Evolutionary conservation across 108 stramenopile species (phyloP).

Genomic region (Cyclotella sp.): DNA sequence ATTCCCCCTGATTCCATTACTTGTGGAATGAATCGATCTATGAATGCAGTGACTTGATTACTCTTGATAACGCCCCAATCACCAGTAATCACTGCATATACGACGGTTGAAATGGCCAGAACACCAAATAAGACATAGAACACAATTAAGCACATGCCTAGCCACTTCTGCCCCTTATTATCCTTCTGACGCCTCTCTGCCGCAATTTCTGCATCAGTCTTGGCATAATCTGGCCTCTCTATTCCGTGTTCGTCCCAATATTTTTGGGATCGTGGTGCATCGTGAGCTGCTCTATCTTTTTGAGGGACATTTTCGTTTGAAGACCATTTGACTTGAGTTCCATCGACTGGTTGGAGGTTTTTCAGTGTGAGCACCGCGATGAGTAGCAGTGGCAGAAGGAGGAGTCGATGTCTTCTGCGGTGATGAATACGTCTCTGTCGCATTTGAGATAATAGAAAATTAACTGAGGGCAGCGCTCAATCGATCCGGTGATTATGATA

Average conservation of each 20-base stretch:
- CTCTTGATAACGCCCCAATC: slow-evolving; percentile 28
- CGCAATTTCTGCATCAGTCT: slow-evolving; percentile 70
- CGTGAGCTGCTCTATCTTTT: slow-evolving; percentile 41
- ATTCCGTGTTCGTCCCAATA: slow-evolving; percentile 79
- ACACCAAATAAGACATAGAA: neutral
- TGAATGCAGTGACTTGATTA: slow-evolving; percentile 17
- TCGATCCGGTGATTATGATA: no score
- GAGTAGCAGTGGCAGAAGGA: no score
- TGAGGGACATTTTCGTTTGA: slow-evolving; percentile 42
- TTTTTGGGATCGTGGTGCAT: slow-evolving; percentile 66
- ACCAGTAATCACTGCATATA: slow-evolving; percentile 20
- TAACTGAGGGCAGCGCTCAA: no score
- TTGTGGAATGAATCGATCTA: slow-evolving; percentile 13
- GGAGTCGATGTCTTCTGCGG: no score
- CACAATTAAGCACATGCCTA: neutral
- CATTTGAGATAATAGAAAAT: no score
- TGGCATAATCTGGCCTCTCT: slow-evolving; percentile 75
- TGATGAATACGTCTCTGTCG: no score
- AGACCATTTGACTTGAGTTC: slow-evolving; percentile 43
- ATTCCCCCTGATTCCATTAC: slow-evolving; percentile 12
- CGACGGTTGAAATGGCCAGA: slow-evolving; percentile 3
- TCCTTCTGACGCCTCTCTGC: slow-evolving; percentile 39
- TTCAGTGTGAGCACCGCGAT: no score
- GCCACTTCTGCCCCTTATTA: neutral
- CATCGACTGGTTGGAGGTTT: neutral